Evolutionary conservation across 2,329 filamentous ascomycete genomes (phyloP).

Genomic region (Paecilomyces fulvus): DNA sequence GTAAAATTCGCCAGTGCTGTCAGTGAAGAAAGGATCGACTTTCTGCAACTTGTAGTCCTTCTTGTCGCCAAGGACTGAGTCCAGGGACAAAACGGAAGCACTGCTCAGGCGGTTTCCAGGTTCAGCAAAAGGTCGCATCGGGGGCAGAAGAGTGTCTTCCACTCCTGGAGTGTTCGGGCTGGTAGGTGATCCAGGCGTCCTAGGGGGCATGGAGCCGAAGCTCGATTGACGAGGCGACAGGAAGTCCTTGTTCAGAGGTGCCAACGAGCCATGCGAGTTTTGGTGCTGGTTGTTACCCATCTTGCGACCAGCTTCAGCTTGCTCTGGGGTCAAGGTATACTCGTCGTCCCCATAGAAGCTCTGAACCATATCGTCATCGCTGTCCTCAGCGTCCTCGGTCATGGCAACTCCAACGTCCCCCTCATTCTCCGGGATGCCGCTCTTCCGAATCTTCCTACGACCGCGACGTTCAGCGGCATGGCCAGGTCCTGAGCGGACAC

Average conservation of each 20-base stretch:
- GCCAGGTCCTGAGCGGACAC: conserved; percentile 33
- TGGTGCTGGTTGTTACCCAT: conserved; percentile 12
- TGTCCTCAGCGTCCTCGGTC: conserved; percentile 27
- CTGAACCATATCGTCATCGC: conserved; percentile 28
- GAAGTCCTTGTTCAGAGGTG: conserved; percentile 10
- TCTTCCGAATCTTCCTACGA: conserved; percentile 18
- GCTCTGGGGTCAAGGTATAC: conserved; percentile 27
- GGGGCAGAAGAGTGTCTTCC: conserved; percentile 24
- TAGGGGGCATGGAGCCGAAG: conserved; percentile 14
- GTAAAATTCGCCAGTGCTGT: conserved; percentile 55
- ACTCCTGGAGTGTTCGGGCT: conserved; percentile 20
- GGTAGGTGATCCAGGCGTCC: conserved; percentile 15
- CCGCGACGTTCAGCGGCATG: conserved; percentile 22
- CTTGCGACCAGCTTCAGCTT: conserved; percentile 22
- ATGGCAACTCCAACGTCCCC: conserved; percentile 18
- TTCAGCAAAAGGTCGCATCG: conserved; percentile 20
- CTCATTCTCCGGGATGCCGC: conserved; percentile 18
- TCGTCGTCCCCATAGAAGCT: conserved; percentile 33
- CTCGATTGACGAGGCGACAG: conserved; percentile 18
- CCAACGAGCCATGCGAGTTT: conserved; percentile 6
- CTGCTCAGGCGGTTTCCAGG: conserved; percentile 28
- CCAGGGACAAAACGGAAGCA: conserved; percentile 45
- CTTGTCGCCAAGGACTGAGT: conserved; percentile 52
- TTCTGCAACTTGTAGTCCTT: conserved; percentile 56
- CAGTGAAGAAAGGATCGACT: conserved; percentile 60